Conservation (phyloP, 495 filamentous ascomycete species). For the Talaromyces proteolyticus region DNA sequence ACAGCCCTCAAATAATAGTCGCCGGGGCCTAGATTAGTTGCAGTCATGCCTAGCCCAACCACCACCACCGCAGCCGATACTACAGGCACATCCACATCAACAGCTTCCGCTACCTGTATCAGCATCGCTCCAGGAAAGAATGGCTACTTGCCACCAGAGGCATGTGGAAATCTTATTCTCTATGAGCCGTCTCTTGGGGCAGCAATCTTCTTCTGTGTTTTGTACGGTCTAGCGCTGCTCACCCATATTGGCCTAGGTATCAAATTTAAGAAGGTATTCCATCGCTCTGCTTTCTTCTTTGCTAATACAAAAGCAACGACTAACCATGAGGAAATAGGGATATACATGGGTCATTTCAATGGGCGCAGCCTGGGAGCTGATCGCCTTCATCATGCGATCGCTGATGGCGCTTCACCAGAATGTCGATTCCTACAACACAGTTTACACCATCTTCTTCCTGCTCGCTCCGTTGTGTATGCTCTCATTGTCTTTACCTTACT, state of each 20-base stretch:
- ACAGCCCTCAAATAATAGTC: too few relatives aligned
- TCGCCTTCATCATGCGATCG: conserved; percentile 31
- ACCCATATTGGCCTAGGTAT: conserved; percentile 28
- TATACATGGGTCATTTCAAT: neutral
- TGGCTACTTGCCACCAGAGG: conserved; percentile 25
- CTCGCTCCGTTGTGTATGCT: neutral
- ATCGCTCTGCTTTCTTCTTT: neutral
- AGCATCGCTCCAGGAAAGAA: conserved; percentile 19
- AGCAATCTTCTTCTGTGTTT: conserved; percentile 26
- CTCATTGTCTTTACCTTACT: neutral
- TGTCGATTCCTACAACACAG: neutral
- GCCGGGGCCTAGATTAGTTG: too few relatives aligned
- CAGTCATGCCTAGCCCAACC: too few relatives aligned
- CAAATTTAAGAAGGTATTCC: conserved; percentile 17
- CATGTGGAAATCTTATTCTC: conserved; percentile 16
- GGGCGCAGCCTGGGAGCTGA: conserved; percentile 17
- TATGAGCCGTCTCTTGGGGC: conserved; percentile 27
- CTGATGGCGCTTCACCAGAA: conserved; percentile 15
- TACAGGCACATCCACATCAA: neutral
- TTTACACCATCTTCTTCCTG: neutral
- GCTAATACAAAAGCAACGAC: neutral
- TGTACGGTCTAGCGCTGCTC: conserved; percentile 23
- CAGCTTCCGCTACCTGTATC: conserved; percentile 11
- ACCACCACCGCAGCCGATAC: neutral
- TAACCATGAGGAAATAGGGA: neutral